A percentile compares a stretch with the other conserved stretches of the same genome.
These are phyloP conservation scores for Fonsecaea pugnacius DNA, from an alignment of 2,329 filamentous ascomycete species.

Conservation along the genomic window DNA sequence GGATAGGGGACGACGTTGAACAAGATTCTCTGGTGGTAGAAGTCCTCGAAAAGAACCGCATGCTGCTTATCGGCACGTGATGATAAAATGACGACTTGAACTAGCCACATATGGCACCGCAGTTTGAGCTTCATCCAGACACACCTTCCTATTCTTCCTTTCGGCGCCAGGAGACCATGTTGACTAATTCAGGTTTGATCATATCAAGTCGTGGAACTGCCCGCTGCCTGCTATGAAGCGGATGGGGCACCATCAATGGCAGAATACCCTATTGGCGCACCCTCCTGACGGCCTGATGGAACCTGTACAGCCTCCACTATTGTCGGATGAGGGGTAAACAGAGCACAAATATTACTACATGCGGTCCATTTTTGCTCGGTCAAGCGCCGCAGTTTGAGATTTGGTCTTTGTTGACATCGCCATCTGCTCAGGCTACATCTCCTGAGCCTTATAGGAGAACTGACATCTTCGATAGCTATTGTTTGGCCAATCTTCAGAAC, in stretches of 20 bases:
- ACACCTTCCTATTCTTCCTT: neutral
- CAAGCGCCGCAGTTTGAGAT: neutral
- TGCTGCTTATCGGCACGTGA: slow-evolving; percentile 14
- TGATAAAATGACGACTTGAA: neutral
- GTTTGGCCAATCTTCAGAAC: neutral
- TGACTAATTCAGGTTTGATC: neutral
- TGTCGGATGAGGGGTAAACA: slow-evolving; percentile 22
- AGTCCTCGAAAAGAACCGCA: neutral
- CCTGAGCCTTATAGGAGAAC: neutral
- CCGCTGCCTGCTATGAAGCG: neutral
- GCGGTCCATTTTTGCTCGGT: neutral
- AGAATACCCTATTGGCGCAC: neutral
- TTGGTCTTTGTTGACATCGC: neutral
- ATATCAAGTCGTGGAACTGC: neutral
- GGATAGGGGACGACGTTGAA: neutral
- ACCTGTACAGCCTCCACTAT: slow-evolving; percentile 18
- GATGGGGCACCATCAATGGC: neutral
- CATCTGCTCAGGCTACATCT: neutral
- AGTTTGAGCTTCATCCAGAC: neutral
- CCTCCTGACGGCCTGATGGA: slow-evolving; percentile 24
- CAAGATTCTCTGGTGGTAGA: neutral
- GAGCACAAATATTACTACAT: slow-evolving; percentile 1
- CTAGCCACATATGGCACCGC: neutral
- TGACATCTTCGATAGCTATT: neutral
- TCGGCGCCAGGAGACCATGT: neutral